Evolutionary conservation across 371 early-diverging fungal genomes (phyloP), one percentile per base, ranked within the genome.

Genomic region (Blakeslea trispora): DNA sequence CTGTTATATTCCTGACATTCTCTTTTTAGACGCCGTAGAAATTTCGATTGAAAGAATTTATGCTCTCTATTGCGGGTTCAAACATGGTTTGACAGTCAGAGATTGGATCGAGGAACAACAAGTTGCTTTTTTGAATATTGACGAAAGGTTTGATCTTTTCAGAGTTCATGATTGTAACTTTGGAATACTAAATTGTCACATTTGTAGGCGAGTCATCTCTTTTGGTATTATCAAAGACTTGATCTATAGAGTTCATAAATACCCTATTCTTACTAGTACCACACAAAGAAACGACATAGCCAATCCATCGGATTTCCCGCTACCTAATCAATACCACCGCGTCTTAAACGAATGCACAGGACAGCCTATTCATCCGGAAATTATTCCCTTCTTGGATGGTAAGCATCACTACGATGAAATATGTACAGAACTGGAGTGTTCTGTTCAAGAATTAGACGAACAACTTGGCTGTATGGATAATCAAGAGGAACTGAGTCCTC

Each of bases 181-280:
- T 6, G 2, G 3, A 49, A 18, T 35, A 7, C 14, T 32, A 35
- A 41, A 15, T n/a, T 15, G 47, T 7, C 10, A 32, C 5, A 14
- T 4, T 37, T 17, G 31, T 57, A 91, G 93, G 37, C 86, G 93
- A 5, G 84, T 93, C 50, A 83, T 93, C 28, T 82, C 91, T 5
- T 93, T 88, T 77, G 94, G 92, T 0, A 82, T 90, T 3, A 79
- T 91, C 62, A 90, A 93, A 51, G 87, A 86, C 2, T 79, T 91
- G 57, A 71, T 93, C 7, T 85, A 86, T 58, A 82, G 94, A 23
- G 84, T 93, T 1, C 90, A 92, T 71, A 90, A 88, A 61, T 93
- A 91, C 67, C 92, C 94, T 0, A 78, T 92, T 15, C 51, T 88
- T 43, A 71, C 61, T 11, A 63, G 55, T 40, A 47, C 60, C 34